Percentiles rank a stretch among this genome's conserved stretches.
Conservation (phyloP, 345 rosid genomes). For the Euclidium syriacum region DNA sequence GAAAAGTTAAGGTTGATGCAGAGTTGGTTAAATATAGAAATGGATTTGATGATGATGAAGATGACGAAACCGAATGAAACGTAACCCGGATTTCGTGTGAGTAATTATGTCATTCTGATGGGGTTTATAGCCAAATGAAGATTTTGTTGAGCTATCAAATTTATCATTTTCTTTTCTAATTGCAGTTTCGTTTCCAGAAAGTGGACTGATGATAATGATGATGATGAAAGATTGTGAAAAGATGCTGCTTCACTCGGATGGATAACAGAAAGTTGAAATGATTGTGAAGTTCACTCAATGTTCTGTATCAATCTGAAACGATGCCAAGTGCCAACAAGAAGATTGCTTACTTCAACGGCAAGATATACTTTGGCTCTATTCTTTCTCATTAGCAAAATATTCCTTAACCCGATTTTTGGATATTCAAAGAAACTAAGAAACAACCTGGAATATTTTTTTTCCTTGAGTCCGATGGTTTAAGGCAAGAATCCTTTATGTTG, state of each 20-base stretch:
- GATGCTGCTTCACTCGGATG: neutral
- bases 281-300: slow-evolving; percentile 13
- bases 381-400: slow-evolving; percentile 30
- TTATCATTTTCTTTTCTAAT: neutral
- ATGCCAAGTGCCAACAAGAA: slow-evolving; percentile 16
- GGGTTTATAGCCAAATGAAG: neutral
- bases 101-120: neutral
- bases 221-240: neutral
- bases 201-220: neutral
- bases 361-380: slow-evolving; percentile 30
- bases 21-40: slow-evolving; percentile 61
- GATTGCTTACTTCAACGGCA: slow-evolving; percentile 25
- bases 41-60: slow-evolving; percentile 41
- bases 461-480: slow-evolving; percentile 23
- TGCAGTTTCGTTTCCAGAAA: neutral
- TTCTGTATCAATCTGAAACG: neutral
- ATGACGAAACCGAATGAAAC: slow-evolving; percentile 31
- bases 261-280: neutral
- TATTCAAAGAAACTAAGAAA: slow-evolving; percentile 20
- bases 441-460: slow-evolving; percentile 21
- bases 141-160: slow-evolving; percentile 8
- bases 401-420: slow-evolving; percentile 29
- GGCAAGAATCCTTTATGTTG: slow-evolving; percentile 29
- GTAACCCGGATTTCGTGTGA: neutral
- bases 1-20: slow-evolving; percentile 55